These are phyloP conservation scores for Agastache rugosa DNA, from an alignment of 257 asterid genomes.

Conservation along the genomic window DNA sequence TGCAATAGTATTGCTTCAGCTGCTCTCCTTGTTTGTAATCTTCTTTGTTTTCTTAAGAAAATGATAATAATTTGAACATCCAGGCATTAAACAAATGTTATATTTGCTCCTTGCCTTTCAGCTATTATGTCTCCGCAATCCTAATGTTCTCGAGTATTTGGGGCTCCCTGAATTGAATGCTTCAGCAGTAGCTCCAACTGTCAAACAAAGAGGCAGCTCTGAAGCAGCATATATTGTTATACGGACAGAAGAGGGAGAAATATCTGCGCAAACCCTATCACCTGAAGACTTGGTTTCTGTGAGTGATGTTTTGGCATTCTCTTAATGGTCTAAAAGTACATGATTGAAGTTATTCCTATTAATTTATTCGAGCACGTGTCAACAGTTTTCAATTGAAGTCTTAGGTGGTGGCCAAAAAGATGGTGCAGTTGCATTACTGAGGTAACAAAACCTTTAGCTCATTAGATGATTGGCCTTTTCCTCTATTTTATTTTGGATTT, in stretches of 20 bases:
- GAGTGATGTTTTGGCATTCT: constrained; percentile 43
- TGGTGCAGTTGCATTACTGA: constrained; percentile 59
- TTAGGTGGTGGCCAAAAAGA: constrained; percentile 58
- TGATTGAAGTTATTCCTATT: constrained; percentile 18
- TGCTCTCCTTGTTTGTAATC: neutral
- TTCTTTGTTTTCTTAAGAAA: neutral
- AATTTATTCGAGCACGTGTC: constrained; percentile 35
- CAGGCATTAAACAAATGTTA: neutral
- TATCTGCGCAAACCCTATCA: constrained; percentile 59
- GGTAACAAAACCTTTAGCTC: constrained; percentile 48
- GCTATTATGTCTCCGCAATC: constrained; percentile 73
- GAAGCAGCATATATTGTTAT: constrained; percentile 43
- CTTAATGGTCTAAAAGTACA: constrained; percentile 1
- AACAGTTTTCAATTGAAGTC: constrained; percentile 66
- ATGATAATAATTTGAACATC: constrained; percentile 5
- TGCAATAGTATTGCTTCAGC: neutral
- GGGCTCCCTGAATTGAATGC: constrained; percentile 69
- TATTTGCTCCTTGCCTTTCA: constrained; percentile 45
- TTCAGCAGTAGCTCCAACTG: constrained; percentile 42
- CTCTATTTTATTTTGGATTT: constrained; percentile 40
- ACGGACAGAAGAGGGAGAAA: constrained; percentile 53
- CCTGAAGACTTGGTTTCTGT: constrained; percentile 75
- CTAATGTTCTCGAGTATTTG: constrained; percentile 61
- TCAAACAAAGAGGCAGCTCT: constrained; percentile 40
- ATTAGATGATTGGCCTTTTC: constrained; percentile 31